Evolutionary conservation across 2,329 filamentous ascomycete genomes (phyloP), one percentile per base, ranked within the genome.

Genomic region (Ophiobolus disseminans): DNA sequence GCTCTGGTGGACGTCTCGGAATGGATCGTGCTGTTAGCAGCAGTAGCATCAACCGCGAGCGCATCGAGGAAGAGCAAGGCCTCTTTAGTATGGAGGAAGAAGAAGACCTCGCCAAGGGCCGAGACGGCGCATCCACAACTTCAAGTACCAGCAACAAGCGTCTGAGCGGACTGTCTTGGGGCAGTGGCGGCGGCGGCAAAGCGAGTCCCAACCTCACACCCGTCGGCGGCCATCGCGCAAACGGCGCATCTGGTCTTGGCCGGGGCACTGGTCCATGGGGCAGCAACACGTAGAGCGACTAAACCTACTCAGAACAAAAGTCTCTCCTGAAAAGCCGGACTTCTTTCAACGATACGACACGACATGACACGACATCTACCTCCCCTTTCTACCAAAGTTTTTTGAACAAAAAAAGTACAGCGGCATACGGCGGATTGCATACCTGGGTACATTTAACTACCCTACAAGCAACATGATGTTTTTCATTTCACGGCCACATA

Each of bases 21-120:
- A 60, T 74, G 36, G 73, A 74, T 48, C 71, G 73, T 19, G 66
- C 73, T 22, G 68, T 75, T 8, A 73, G 70, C 55, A 74, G 70
- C 55, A 73, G 63, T 50, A 74, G 70, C 43, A 72, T 74, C 51
- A 67, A 62, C 43, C 69, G 72, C 19, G 73, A 75, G 55, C 59
- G 71, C 20, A 75, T 75, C 40, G 73, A 75, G 17, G 73, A 75
- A 55, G 73, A 75, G 56, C 72, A 75, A 34, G 73, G 72, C n/a
- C 46, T 75, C 19, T 75, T 75, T 47, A 72, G 68, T 45, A 75
- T 75, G 73, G 73, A 75, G 48, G 73, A 75, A 26, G 70, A 74
- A 36, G 72, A 74, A 6, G 71, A 71, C 13, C 44, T 66, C 28
- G 63, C 54, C 25, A 70, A 68, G 54, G 57, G 58, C 36, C 64